phyloP scores from a whole-genome alignment of 2,329 filamentous ascomycete genomes.

The Pseudophaeomoniella oleicola region DNA sequence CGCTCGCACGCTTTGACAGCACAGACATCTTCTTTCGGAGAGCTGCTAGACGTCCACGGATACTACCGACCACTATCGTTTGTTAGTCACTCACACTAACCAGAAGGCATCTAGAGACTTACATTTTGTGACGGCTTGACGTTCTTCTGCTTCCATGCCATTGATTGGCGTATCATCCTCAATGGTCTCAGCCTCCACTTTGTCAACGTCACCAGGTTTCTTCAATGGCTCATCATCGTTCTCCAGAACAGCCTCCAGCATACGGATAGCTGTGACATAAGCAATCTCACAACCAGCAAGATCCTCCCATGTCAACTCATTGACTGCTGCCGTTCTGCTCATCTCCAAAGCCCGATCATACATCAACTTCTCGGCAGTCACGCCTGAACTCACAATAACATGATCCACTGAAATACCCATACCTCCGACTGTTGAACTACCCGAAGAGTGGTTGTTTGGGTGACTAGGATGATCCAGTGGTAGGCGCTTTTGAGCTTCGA shows the following conservation, averaged over 20 bases:
- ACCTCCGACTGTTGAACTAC: constrained; percentile 40
- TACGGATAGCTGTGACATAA: constrained; percentile 82
- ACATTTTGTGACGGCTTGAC: constrained; percentile 34
- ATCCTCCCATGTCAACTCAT: constrained; percentile 87
- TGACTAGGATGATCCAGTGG: constrained; percentile 77
- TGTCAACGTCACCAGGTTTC: constrained; percentile 13
- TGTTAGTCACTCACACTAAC: background rate
- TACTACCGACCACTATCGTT: constrained; percentile 30
- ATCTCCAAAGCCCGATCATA: constrained; percentile 95
- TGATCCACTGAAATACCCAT: constrained; percentile 58
- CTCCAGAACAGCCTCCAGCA: constrained; percentile 90
- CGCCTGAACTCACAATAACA: constrained; percentile 70
- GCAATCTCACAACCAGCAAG: constrained; percentile 77
- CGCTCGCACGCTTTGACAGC: constrained; percentile 31
- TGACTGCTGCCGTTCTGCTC: constrained; percentile 86
- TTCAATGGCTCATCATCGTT: constrained; percentile 46
- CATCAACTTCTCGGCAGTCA: constrained; percentile 94
- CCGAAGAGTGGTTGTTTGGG: constrained; percentile 57
- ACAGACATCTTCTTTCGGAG: constrained; percentile 34
- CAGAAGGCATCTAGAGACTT: constrained; percentile 15
- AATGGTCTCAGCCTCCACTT: constrained; percentile 14
- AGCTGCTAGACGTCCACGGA: constrained; percentile 30
- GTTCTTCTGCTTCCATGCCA: constrained; percentile 30
- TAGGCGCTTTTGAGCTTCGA: constrained; percentile 71
- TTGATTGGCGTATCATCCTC: constrained; percentile 24